Conservation (phyloP, 129 eudicot species). For the Helianthus annuus region HanXRQr2.0-SUNRISE NC_035441.2:189231955-189232454, state of each 20-base stretch:
- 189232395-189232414: conserved; percentile 24
- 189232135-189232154: conserved; percentile 39
- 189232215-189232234: conserved; percentile 33
- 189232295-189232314: conserved; percentile 34
- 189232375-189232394: conserved; percentile 42
- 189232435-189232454: conserved; percentile 45
- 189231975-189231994: conserved; percentile 12
- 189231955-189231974: conserved; percentile 34
- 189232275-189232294: conserved; percentile 34
- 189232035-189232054: conserved; percentile 34
- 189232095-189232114: conserved; percentile 37
- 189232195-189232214: conserved; percentile 40
- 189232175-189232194: conserved; percentile 38
- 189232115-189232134: conserved; percentile 34
- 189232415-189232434: conserved; percentile 39
- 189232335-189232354: conserved; percentile 35
- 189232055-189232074: conserved; percentile 36
- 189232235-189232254: conserved; percentile 39
- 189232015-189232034: conserved; percentile 48
- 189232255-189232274: conserved; percentile 43
- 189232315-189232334: conserved; percentile 22
- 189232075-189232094: conserved; percentile 43
- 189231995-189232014: conserved; percentile 41
- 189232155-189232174: conserved; percentile 40
- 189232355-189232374: conserved; percentile 42